Conservation (phyloP, 1,284 basidiomycete genomes). For the Leccinum pachyderme region DNA sequence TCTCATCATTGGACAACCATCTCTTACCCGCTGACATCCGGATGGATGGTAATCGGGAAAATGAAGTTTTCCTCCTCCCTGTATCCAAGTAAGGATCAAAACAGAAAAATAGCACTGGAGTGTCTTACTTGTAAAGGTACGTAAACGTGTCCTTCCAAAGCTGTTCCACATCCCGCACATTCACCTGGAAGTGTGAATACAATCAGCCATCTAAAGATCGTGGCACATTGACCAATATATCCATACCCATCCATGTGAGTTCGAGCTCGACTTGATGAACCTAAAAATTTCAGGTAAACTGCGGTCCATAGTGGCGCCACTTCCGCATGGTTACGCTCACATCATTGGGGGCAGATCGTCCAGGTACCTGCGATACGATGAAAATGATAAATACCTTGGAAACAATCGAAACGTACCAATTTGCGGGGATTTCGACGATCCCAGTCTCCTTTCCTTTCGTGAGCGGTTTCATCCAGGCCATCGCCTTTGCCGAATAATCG, state of each 20-base stretch:
- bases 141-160: slow-evolving; percentile 77
- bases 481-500: slow-evolving; percentile 58
- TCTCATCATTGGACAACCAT: background rate
- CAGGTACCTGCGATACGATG: slow-evolving; percentile 42
- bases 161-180: slow-evolving; percentile 64
- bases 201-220: background rate
- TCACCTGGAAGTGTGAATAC: slow-evolving; percentile 47
- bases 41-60: slow-evolving; percentile 77
- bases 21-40: slow-evolving; percentile 70
- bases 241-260: slow-evolving; percentile 66
- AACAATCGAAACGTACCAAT: slow-evolving; percentile 46
- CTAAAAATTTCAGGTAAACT: slow-evolving; percentile 24
- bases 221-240: slow-evolving; percentile 45
- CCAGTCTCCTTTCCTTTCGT: slow-evolving; percentile 64
- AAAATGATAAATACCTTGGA: background rate
- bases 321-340: slow-evolving; percentile 29
- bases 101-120: background rate
- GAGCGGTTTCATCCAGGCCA: slow-evolving; percentile 77
- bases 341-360: slow-evolving; percentile 75
- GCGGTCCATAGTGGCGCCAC: background rate
- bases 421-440: slow-evolving; percentile 70
- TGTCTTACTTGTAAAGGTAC: slow-evolving; percentile 57
- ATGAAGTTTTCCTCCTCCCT: slow-evolving; percentile 73
- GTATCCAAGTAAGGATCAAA: slow-evolving; percentile 9
- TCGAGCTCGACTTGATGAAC: slow-evolving; percentile 65